These are phyloP conservation scores for Apiospora saccharicola DNA, from an alignment of 2,329 filamentous ascomycete genomes.

Conservation along the genomic window DNA sequence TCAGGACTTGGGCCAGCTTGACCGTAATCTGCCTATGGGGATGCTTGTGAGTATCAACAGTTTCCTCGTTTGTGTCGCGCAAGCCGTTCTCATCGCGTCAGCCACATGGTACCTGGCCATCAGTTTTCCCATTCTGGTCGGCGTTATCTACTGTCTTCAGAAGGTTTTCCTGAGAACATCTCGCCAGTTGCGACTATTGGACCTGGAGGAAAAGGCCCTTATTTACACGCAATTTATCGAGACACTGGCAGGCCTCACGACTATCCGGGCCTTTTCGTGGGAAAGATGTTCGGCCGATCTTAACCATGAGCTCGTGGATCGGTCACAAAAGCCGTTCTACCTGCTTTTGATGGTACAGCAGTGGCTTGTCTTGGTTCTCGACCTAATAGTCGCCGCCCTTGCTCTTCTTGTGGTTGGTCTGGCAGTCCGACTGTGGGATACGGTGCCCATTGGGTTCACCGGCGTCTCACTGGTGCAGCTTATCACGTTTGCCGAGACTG, in stretches of 20 bases:
- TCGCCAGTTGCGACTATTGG: slow-evolving; percentile 65
- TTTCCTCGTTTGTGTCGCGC: slow-evolving; percentile 19
- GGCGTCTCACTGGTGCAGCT: slow-evolving; percentile 43
- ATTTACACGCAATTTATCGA: slow-evolving; percentile 59
- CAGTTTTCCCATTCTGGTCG: slow-evolving; percentile 57
- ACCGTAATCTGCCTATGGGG: slow-evolving; percentile 22
- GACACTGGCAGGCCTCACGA: slow-evolving; percentile 50
- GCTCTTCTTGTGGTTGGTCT: slow-evolving; percentile 35
- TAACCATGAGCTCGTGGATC: slow-evolving; percentile 42
- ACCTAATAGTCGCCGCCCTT: slow-evolving; percentile 31
- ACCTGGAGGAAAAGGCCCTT: slow-evolving; percentile 67
- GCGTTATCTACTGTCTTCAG: slow-evolving; percentile 58
- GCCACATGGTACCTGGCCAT: slow-evolving; percentile 45
- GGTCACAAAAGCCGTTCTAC: slow-evolving; percentile 54
- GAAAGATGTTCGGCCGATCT: slow-evolving; percentile 43
- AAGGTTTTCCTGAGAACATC: slow-evolving; percentile 67
- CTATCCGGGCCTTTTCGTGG: slow-evolving; percentile 56
- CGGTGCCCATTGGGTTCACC: slow-evolving; percentile 39
- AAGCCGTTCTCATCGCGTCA: slow-evolving; percentile 23
- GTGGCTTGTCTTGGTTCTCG: slow-evolving; percentile 34
- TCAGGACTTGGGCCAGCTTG: slow-evolving; percentile 20
- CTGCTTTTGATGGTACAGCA: slow-evolving; percentile 57
- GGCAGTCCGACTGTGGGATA: slow-evolving; percentile 34
- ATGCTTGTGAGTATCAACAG: slow-evolving; percentile 25
- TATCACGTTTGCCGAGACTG: slow-evolving; percentile 39